phyloP scores from a whole-genome alignment of 176 grass and related monocot genomes.

The Stipa capillata region DNA sequence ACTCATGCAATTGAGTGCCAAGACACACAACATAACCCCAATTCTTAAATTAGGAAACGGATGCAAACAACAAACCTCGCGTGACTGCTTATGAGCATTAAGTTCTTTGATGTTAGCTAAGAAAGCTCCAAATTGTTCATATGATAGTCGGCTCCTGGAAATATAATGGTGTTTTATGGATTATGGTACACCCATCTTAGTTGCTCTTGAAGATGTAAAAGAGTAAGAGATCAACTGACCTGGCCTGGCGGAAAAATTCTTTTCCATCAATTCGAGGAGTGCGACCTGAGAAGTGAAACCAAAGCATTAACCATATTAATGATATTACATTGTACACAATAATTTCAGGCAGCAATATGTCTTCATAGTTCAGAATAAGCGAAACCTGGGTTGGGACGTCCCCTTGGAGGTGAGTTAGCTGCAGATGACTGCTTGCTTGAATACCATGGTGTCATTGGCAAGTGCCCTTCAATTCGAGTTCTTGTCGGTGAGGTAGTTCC shows the following conservation, averaged over 20 bases:
- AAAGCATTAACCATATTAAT: neutral
- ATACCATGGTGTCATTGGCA: conserved; percentile 87
- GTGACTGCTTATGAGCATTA: conserved; percentile 84
- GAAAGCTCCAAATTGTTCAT: conserved; percentile 97
- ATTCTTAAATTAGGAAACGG: neutral
- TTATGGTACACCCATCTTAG: neutral
- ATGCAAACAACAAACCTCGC: conserved; percentile 45
- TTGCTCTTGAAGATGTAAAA: neutral
- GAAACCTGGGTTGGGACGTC: conserved; percentile 62
- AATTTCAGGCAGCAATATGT: neutral
- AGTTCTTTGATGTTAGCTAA: conserved; percentile 97
- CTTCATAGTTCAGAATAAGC: neutral
- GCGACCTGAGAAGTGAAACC: conserved; percentile 66
- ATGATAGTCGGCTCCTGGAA: conserved; percentile 87
- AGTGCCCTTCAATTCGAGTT: conserved; percentile 44
- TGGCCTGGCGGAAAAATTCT: conserved; percentile 93
- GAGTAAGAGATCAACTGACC: conserved; percentile 34
- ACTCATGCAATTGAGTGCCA: neutral
- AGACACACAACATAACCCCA: neutral
- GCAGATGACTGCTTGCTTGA: conserved; percentile 88
- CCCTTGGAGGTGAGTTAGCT: conserved; percentile 64
- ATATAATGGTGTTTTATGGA: neutral
- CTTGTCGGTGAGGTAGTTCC: conserved; percentile 69
- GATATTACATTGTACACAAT: neutral
- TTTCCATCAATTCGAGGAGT: conserved; percentile 87